A percentile compares a stretch with the other conserved stretches of the same genome.
These are phyloP conservation scores for Xylariaceae sp. DNA, from an alignment of 2,329 filamentous ascomycete genomes.

Conservation along the genomic window DNA sequence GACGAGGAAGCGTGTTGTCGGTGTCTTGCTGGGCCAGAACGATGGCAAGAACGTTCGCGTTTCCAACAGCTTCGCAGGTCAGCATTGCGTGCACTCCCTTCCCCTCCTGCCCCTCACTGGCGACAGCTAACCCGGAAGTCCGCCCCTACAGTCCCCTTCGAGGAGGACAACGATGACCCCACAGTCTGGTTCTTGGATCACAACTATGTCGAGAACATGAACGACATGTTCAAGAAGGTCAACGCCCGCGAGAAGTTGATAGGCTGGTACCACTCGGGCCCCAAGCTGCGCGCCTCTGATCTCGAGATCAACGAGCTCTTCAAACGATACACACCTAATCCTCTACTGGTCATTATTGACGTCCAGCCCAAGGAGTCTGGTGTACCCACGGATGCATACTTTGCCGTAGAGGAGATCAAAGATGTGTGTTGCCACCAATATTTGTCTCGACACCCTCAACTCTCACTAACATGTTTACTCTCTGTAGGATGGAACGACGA, in stretches of 20 bases:
- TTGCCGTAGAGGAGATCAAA: slow-evolving; percentile 99
- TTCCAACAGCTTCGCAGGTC: slow-evolving; percentile 98
- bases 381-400: slow-evolving; percentile 97
- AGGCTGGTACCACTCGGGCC: slow-evolving; percentile 98
- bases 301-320: slow-evolving; percentile 99
- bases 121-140: slow-evolving; percentile 14
- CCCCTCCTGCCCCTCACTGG: not conserved
- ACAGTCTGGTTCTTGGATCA: slow-evolving; percentile 99
- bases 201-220: slow-evolving; percentile 99
- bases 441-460: not conserved
- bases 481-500: slow-evolving; percentile 87
- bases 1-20: slow-evolving; percentile 82
- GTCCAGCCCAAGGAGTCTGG: slow-evolving; percentile 98
- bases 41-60: slow-evolving; percentile 94
- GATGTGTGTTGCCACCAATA: slow-evolving; percentile 62
- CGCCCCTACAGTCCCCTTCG: slow-evolving; percentile 74
- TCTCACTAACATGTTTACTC: slow-evolving; percentile 12
- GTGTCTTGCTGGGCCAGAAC: slow-evolving; percentile 91
- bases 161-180: slow-evolving; percentile 97
- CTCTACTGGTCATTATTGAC: slow-evolving; percentile 94
- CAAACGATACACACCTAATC: slow-evolving; percentile 97
- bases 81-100: slow-evolving; percentile 24
- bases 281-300: slow-evolving; percentile 94
- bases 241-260: slow-evolving; percentile 98
- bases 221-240: slow-evolving; percentile 99